These are phyloP conservation scores for Aspergillus indologenus DNA, from an alignment of 495 filamentous ascomycete species.

Conservation along the genomic window DNA sequence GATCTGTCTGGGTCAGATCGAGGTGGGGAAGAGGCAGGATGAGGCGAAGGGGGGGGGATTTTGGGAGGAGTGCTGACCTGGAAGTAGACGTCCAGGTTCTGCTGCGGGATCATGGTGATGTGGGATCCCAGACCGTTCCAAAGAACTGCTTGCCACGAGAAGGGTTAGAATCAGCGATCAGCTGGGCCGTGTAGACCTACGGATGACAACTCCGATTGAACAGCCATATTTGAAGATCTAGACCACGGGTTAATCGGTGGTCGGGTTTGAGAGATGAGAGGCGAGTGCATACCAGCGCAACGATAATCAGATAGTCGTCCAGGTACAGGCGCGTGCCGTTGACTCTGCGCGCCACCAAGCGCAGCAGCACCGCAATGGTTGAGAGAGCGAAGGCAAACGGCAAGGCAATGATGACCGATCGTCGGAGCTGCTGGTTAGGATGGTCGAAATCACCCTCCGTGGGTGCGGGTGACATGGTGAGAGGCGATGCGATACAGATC, in stretches of 20 bases:
- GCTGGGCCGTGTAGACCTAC: too few relatives aligned
- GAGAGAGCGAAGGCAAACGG: constrained; percentile 31
- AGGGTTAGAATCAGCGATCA: too few relatives aligned
- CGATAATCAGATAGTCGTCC: constrained; percentile 41
- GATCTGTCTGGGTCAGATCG: too few relatives aligned
- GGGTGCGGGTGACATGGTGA: not conserved
- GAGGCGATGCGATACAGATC: constrained; percentile 2
- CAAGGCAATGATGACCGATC: constrained; percentile 28
- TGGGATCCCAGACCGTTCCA: constrained; percentile 35
- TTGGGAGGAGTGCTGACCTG: constrained; percentile 19
- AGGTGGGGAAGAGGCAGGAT: not conserved
- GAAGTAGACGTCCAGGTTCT: constrained; percentile 27
- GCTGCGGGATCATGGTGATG: constrained; percentile 29
- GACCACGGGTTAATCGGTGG: not conserved
- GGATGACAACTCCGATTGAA: constrained; percentile 27
- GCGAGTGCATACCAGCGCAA: constrained; percentile 26
- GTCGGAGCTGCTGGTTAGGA: constrained; percentile 21
- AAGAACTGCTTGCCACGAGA: constrained; percentile 19
- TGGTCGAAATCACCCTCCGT: constrained; percentile 8
- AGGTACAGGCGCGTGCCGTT: constrained; percentile 25
- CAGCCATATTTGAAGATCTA: constrained; percentile 38
- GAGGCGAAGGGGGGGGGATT: not conserved
- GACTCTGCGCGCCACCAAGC: constrained; percentile 27
- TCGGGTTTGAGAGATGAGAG: not conserved
- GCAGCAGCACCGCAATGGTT: constrained; percentile 29